Evolutionary conservation across 2,329 filamentous ascomycete genomes (phyloP), one percentile per base, ranked within the genome.

Genomic region (Hymenoscyphus scutula): DNA sequence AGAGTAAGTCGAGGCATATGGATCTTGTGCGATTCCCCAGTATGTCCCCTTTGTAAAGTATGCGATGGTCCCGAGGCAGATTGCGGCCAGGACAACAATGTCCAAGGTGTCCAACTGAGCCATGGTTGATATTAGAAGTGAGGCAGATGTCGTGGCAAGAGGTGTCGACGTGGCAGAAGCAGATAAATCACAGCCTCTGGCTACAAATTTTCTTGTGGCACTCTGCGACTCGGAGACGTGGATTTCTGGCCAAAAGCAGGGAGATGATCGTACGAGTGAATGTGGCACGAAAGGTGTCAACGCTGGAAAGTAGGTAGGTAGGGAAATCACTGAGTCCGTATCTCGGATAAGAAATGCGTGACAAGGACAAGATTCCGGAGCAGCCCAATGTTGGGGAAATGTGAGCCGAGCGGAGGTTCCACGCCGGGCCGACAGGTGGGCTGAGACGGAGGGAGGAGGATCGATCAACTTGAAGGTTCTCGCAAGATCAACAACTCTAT

Each of bases 31-130:
- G 59, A 96, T 84, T 30, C 85, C 93, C 93, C 93, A 99, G 77
- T 95, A 88, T 68, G 89, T 95, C 73, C 95, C 95, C 77, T 99
- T 99, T 69, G 95, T 98, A 79, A 99, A 96, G 80, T 98, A 99
- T 74, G 94, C 95, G 65, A 93, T 76, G 56, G 92, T 97, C 69
- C 92, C 95, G 63, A 96, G 76, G 61, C 98, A 84, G 71, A 99
- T 89, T 63, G 86, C 86, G 66, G 87, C 86, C 69, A 99, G 90
- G 82, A 99, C 95, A 73, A 97, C 78, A 72, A 98, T 84, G 84
- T 99, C 95, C 80, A 99, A 82, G 29, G 92, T 96, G 76, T 99
- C 95, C 75, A 99, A 87, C 83, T 97, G 90, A 70, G 94, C 92
- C 95, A 99, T 98, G 60, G 38, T 51, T 48, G 56, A 38, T 29